Evolutionary conservation across 1,284 basidiomycete species (phyloP).

Genomic region (Phylloporus sp.): DNA sequence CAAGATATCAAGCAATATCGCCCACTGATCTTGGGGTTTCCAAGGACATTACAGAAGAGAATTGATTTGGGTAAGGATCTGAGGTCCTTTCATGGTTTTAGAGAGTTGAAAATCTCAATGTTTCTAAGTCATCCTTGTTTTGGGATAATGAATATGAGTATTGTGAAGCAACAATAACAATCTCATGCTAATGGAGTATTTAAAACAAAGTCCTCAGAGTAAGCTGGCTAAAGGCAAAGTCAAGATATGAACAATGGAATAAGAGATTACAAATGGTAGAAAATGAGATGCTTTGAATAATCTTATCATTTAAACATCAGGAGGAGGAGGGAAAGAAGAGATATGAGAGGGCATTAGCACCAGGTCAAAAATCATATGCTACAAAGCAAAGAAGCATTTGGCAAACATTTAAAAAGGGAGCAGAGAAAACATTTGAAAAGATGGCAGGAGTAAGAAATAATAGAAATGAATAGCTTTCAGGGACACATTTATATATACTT

Average conservation of each 20-base stretch:
- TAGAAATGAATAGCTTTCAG: too few species aligned
- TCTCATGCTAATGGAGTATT: too few species aligned
- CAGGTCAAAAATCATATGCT: background rate
- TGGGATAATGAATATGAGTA: background rate
- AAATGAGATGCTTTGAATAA: constrained; percentile 20
- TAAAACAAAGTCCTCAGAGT: too few species aligned
- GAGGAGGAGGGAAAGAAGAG: constrained; percentile 3
- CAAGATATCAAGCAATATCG: background rate
- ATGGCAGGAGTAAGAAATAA: too few species aligned
- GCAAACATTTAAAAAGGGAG: background rate
- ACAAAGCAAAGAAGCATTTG: background rate
- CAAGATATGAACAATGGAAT: constrained; percentile 6
- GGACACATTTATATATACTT: too few species aligned
- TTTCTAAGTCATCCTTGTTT: background rate
- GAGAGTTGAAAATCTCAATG: background rate
- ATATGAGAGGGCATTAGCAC: background rate
- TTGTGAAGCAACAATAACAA: too few species aligned
- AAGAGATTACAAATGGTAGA: constrained; percentile 17
- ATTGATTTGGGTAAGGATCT: background rate
- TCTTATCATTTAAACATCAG: constrained; percentile 13
- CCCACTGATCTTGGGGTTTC: background rate
- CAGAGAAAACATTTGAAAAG: background rate
- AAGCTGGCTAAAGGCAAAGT: constrained; percentile 12
- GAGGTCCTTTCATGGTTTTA: background rate
- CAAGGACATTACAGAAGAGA: background rate